These are phyloP conservation scores for Plectranthus barbatus DNA, from an alignment of 257 asterid genomes.

Conservation along the genomic window DNA sequence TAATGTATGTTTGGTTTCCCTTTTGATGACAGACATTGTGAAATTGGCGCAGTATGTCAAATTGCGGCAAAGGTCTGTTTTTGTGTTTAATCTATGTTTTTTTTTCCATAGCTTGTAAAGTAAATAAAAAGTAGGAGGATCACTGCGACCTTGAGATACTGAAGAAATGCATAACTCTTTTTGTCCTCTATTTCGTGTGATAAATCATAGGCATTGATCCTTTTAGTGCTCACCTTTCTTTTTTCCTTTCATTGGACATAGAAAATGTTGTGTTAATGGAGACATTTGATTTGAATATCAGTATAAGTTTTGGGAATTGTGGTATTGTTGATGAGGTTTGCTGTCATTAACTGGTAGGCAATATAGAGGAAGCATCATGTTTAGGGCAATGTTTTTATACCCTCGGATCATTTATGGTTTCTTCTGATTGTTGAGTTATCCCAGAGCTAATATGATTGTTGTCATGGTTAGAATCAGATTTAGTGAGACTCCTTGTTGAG, in stretches of 20 bases:
- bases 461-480: not conserved
- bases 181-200: not conserved
- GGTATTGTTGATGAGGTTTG: not conserved
- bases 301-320: not conserved
- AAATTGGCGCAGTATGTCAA: conserved; percentile 80
- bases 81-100: not conserved
- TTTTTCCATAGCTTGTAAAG: not conserved
- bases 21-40: conserved; percentile 52
- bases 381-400: not conserved
- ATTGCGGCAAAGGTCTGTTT: conserved; percentile 82
- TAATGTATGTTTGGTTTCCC: not conserved
- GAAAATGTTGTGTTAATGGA: not conserved
- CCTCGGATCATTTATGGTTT: not conserved
- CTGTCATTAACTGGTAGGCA: not conserved
- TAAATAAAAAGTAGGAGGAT: not conserved
- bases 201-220: not conserved
- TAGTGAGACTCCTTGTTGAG: not conserved
- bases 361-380: not conserved
- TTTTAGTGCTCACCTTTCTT: not conserved
- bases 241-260: not conserved
- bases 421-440: not conserved
- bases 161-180: not conserved
- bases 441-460: not conserved
- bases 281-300: not conserved
- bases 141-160: not conserved